phyloP scores from a whole-genome alignment of 495 filamentous ascomycete species.

The Lasiosphaeris hirsuta region DNA sequence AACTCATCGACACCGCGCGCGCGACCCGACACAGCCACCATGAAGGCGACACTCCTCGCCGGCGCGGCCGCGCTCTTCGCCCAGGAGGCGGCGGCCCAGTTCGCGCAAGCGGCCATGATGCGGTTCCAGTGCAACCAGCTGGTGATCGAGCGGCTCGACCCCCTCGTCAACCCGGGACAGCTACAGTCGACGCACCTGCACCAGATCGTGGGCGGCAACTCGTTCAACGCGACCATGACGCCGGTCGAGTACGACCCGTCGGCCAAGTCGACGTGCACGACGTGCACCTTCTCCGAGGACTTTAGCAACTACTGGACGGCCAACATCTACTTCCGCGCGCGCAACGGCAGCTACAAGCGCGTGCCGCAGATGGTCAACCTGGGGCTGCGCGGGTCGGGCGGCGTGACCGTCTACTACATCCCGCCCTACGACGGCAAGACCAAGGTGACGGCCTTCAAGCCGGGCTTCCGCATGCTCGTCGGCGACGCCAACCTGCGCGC shows the following conservation, averaged over 20 bases:
- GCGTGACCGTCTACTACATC: conserved; percentile 50
- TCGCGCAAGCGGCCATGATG: conserved; percentile 37
- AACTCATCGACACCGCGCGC: too few relatives aligned
- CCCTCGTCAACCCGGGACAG: conserved; percentile 41
- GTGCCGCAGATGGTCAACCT: conserved; percentile 47
- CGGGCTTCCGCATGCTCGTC: conserved; percentile 46
- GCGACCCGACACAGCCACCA: too few relatives aligned
- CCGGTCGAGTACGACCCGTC: conserved; percentile 35
- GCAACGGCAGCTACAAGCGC: conserved; percentile 46
- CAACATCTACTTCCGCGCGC: conserved; percentile 41
- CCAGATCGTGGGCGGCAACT: conserved; percentile 43
- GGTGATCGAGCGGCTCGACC: conserved; percentile 42
- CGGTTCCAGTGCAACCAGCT: conserved; percentile 47
- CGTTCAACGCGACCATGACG: conserved; percentile 40
- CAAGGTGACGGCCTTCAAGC: conserved; percentile 47
- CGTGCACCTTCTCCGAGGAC: conserved; percentile 39
- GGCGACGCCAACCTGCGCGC: conserved; percentile 35
- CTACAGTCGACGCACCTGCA: conserved; percentile 39
- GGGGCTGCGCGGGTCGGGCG: conserved; percentile 39
- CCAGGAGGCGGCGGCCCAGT: conserved; percentile 34
- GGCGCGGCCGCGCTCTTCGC: conserved; percentile 27
- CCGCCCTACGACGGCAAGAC: conserved; percentile 42
- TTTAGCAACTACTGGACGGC: conserved; percentile 49
- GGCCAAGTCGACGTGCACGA: conserved; percentile 36
- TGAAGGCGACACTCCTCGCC: conserved; percentile 26